phyloP scores from a whole-genome alignment of 805 yeast genomes.

The Candida wancherniae region DNA sequence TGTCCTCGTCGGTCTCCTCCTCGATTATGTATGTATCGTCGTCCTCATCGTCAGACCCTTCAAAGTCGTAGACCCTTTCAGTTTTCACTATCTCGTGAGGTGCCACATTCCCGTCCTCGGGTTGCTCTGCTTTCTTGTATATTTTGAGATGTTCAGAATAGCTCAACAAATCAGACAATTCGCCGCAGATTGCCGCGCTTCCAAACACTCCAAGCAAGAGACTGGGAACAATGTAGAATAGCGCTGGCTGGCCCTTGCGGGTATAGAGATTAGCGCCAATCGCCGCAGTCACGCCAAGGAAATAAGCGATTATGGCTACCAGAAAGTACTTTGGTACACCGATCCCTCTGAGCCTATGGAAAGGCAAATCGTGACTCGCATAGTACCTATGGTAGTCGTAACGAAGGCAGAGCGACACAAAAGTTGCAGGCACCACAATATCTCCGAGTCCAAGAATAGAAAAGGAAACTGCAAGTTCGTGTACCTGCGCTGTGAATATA shows the following conservation, averaged over 20 bases:
- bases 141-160: conserved; percentile 28
- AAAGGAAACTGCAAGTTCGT: conserved; percentile 8
- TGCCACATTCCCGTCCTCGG: too few species aligned
- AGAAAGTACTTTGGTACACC: conserved; percentile 43
- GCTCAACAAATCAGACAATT: conserved; percentile 36
- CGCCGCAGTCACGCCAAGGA: conserved; percentile 42
- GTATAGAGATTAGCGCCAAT: conserved; percentile 34
- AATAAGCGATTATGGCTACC: conserved; percentile 44
- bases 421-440: conserved; percentile 55
- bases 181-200: conserved; percentile 38
- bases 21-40: conserved; percentile 8
- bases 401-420: conserved; percentile 49
- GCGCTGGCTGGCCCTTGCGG: conserved; percentile 60
- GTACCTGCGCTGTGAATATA: background rate
- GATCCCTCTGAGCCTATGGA: conserved; percentile 33
- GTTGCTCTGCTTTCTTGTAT: too few species aligned
- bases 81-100: conserved; percentile 1
- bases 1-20: conserved; percentile 13
- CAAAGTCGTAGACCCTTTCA: conserved; percentile 4
- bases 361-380: conserved; percentile 3
- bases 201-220: conserved; percentile 26
- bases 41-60: conserved; percentile 9
- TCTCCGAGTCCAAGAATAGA: conserved; percentile 63
- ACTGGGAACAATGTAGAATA: conserved; percentile 58
- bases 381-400: conserved; percentile 43